Conservation (phyloP, 1,284 basidiomycete genomes). For the Ustilago nuda region DNA sequence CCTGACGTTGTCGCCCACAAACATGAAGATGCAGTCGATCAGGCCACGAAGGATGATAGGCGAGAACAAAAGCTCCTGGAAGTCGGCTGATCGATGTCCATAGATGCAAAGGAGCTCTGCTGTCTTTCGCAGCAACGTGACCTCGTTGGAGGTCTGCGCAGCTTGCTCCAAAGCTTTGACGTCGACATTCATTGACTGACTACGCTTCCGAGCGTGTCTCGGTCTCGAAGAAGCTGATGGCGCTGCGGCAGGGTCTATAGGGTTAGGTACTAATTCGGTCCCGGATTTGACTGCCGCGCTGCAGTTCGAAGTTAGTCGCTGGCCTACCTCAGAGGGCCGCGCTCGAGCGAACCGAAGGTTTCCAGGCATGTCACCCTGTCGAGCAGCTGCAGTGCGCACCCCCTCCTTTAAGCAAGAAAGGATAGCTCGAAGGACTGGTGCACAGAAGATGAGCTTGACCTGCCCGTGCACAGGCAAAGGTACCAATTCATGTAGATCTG, state of each 20-base stretch:
- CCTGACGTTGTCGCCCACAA: conserved; percentile 5
- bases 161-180: conserved; percentile 40
- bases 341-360: conserved; percentile 8
- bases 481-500: conserved; percentile 76
- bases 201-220: conserved; percentile 46
- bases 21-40: conserved; percentile 51
- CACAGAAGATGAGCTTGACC: conserved; percentile 73
- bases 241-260: background rate
- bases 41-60: conserved; percentile 57
- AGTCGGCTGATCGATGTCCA: conserved; percentile 22
- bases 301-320: background rate
- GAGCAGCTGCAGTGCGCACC: conserved; percentile 22
- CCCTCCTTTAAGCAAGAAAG: conserved; percentile 54
- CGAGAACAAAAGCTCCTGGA: conserved; percentile 57
- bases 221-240: background rate
- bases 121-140: conserved; percentile 40
- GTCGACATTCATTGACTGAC: conserved; percentile 55
- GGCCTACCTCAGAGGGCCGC: conserved; percentile 29
- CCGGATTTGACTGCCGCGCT: no score
- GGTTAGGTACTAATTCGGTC: no score
- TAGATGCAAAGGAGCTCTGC: conserved; percentile 45
- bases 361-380: conserved; percentile 9
- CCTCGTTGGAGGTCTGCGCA: conserved; percentile 36
- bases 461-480: conserved; percentile 70
- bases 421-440: conserved; percentile 56